phyloP scores from a whole-genome alignment of 2,329 filamentous ascomycete genomes.

The Blastomyces parvus region DNA sequence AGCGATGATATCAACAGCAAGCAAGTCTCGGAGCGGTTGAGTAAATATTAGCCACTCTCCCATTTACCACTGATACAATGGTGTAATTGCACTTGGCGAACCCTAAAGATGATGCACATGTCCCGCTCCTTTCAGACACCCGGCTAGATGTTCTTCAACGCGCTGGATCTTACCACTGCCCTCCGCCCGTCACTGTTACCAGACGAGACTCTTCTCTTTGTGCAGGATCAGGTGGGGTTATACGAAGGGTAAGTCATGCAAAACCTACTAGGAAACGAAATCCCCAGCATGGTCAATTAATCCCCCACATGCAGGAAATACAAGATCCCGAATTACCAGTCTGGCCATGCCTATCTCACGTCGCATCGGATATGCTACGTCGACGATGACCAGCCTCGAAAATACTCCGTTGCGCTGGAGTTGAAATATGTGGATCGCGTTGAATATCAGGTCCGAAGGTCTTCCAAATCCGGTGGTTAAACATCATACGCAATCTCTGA shows the following conservation, averaged over 20 bases:
- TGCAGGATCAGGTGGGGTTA: conserved; percentile 92
- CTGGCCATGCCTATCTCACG: conserved; percentile 92
- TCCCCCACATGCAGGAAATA: conserved; percentile 57
- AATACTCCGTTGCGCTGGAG: conserved; percentile 74
- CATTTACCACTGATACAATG: background rate
- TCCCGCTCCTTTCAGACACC: conserved; percentile 10
- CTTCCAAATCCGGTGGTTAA: conserved; percentile 4
- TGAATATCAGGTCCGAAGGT: conserved; percentile 65
- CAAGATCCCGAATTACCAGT: conserved; percentile 88
- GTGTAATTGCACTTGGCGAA: background rate
- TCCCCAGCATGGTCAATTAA: background rate
- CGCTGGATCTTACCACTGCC: conserved; percentile 90
- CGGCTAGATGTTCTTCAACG: conserved; percentile 92
- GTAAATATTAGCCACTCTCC: background rate
- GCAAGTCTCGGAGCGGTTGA: background rate
- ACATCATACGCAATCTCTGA: conserved; percentile 12
- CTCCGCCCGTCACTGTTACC: conserved; percentile 83
- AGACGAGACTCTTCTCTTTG: conserved; percentile 90
- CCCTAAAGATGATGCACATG: conserved; percentile 14
- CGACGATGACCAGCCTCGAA: conserved; percentile 74
- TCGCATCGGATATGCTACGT: conserved; percentile 95
- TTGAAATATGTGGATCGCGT: conserved; percentile 83
- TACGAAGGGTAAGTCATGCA: conserved; percentile 77
- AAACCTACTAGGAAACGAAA: conserved; percentile 5
- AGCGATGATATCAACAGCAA: no score